A percentile compares a stretch with the other conserved stretches of the same genome.
These are phyloP conservation scores for Fusarium veterinarium DNA, from an alignment of 2,329 filamentous ascomycete species.

Conservation along the genomic window DNA sequence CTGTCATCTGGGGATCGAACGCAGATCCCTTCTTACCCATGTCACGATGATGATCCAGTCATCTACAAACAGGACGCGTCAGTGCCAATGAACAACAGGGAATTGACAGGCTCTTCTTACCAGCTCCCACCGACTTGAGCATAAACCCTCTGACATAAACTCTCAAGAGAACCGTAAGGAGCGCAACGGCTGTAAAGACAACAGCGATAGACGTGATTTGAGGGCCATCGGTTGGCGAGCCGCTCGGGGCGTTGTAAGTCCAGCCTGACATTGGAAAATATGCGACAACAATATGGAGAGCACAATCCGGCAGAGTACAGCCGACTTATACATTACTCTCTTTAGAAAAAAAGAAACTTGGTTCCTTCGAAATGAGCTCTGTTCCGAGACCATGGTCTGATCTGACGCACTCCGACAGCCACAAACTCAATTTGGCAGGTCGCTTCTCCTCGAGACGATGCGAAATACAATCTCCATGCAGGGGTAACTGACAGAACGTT, in stretches of 20 bases:
- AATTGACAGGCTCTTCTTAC: neutral
- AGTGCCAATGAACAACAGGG: neutral
- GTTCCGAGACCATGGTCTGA: neutral
- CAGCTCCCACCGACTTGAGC: slow-evolving; percentile 29
- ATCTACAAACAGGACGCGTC: slow-evolving; percentile 10
- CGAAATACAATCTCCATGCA: neutral
- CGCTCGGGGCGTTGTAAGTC: slow-evolving; percentile 22
- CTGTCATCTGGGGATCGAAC: neutral
- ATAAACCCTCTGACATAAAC: slow-evolving; percentile 25
- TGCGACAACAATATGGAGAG: neutral
- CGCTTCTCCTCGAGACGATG: neutral
- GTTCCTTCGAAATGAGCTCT: neutral
- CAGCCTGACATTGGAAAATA: slow-evolving; percentile 25
- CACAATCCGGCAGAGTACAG: neutral
- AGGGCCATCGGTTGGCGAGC: slow-evolving; percentile 22
- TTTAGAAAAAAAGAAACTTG: neutral
- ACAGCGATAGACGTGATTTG: slow-evolving; percentile 18
- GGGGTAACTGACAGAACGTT: neutral
- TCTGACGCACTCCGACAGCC: neutral
- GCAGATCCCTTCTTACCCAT: slow-evolving; percentile 17
- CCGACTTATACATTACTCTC: neutral
- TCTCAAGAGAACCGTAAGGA: slow-evolving; percentile 9
- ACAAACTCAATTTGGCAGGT: slow-evolving; percentile 1
- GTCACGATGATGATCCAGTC: slow-evolving; percentile 35
- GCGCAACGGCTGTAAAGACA: slow-evolving; percentile 15